A percentile compares a stretch with the other conserved stretches of the same genome.
phyloP scores from a whole-genome alignment of 768 basidiomycete genomes.

The Clitopilus passeckerianus region DNA sequence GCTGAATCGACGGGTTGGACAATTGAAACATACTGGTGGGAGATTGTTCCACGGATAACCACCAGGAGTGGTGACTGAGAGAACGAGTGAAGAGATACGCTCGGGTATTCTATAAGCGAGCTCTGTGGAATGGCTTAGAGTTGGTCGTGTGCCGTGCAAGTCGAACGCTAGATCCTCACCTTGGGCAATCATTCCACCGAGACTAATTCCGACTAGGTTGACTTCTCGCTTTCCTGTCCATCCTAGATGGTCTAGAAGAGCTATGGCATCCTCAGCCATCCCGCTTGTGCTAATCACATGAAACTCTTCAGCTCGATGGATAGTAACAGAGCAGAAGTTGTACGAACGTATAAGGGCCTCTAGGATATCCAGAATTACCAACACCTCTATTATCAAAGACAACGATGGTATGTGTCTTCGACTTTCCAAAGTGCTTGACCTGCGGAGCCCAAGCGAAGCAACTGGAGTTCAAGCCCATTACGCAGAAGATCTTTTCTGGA shows the following conservation, averaged over 20 bases:
- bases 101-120: conserved; percentile 62
- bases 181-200: conserved; percentile 86
- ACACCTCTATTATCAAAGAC: conserved; percentile 87
- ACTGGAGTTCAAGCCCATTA: conserved; percentile 73
- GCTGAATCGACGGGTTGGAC: neutral
- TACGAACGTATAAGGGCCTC: conserved; percentile 76
- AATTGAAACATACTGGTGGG: conserved; percentile 44
- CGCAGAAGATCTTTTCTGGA: conserved; percentile 61
- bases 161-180: conserved; percentile 30
- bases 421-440: conserved; percentile 56
- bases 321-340: neutral
- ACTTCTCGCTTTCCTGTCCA: conserved; percentile 62
- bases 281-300: conserved; percentile 49
- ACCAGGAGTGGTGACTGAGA: conserved; percentile 70
- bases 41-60: conserved; percentile 52
- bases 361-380: conserved; percentile 66
- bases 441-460: conserved; percentile 63
- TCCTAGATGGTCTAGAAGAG: conserved; percentile 62
- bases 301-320: neutral
- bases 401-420: conserved; percentile 51
- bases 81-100: conserved; percentile 59
- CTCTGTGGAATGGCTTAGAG: conserved; percentile 35
- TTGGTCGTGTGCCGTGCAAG: too few species aligned
- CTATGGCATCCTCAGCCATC: conserved; percentile 75
- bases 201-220: conserved; percentile 68